Evolutionary conservation across 768 basidiomycete species (phyloP).

Genomic region (Xanthoconium stramineum): DNA sequence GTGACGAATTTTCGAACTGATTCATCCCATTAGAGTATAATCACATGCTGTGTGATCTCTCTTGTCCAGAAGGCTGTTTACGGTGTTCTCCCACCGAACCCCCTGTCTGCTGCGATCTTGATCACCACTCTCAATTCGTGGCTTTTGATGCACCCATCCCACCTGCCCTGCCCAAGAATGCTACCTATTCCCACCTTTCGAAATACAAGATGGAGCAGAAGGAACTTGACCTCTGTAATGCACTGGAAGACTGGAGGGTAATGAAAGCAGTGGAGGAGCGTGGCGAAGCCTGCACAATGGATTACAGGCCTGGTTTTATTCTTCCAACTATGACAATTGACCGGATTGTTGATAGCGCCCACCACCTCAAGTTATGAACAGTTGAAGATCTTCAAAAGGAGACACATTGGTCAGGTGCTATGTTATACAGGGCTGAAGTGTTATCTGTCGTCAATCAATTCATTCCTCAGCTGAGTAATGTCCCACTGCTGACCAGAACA

Average conservation of each 20-base stretch:
- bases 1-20: background rate
- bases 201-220: background rate
- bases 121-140: background rate
- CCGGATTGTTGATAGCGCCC: background rate
- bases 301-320: background rate
- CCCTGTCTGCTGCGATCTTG: background rate
- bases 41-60: background rate
- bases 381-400: background rate
- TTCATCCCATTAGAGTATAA: background rate
- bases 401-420: background rate
- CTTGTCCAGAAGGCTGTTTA: background rate
- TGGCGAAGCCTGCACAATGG: background rate
- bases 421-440: no score
- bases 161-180: background rate
- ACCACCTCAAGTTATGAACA: background rate
- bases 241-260: background rate
- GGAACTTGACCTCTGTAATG: background rate
- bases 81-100: background rate
- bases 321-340: background rate
- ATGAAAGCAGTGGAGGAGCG: background rate
- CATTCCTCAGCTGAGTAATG: no score
- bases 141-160: background rate
- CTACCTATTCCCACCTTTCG: background rate
- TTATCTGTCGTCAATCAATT: no score
- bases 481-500: no score